Percentiles rank a stretch among this genome's conserved stretches.
These are phyloP conservation scores for Eucalyptus albens DNA, from an alignment of 345 rosid genomes.

Conservation along the genomic window DNA sequence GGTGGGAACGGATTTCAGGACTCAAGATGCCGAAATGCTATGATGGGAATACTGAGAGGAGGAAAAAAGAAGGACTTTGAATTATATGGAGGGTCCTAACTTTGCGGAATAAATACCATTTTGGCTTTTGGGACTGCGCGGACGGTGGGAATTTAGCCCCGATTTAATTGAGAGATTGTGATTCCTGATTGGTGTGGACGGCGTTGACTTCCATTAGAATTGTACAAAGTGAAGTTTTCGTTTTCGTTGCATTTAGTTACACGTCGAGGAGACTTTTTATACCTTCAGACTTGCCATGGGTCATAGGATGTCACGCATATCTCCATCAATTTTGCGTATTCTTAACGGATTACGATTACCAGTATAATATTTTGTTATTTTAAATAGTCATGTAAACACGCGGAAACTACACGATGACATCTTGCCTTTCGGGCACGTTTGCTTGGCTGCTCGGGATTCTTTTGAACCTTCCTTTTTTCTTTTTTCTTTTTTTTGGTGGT, in stretches of 20 bases:
- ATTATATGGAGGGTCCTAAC: background rate
- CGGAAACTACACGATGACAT: background rate
- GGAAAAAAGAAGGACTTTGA: background rate
- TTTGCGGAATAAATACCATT: background rate
- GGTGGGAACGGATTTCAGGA: rapidly evolving
- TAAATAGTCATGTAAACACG: background rate
- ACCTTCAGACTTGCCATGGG: too few relatives aligned
- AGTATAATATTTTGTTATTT: too few relatives aligned
- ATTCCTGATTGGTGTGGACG: too few relatives aligned
- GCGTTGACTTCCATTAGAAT: too few relatives aligned
- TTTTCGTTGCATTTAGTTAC: too few relatives aligned
- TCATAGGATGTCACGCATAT: too few relatives aligned
- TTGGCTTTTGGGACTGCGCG: background rate
- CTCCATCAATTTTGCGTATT: too few relatives aligned
- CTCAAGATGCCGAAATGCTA: background rate
- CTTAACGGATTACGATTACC: too few relatives aligned
- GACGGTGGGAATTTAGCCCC: background rate
- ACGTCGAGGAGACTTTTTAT: too few relatives aligned
- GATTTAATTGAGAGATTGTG: background rate
- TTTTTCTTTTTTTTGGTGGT: rapidly evolving
- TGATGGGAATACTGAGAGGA: background rate
- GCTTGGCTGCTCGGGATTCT: background rate
- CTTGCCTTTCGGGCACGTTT: rapidly evolving
- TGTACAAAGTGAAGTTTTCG: rapidly evolving
- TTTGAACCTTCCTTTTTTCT: background rate